Percentiles rank a stretch among this genome's conserved stretches.
phyloP scores from a whole-genome alignment of 2,329 filamentous ascomycete species.

The Coleophoma eucalyptorum region DNA sequence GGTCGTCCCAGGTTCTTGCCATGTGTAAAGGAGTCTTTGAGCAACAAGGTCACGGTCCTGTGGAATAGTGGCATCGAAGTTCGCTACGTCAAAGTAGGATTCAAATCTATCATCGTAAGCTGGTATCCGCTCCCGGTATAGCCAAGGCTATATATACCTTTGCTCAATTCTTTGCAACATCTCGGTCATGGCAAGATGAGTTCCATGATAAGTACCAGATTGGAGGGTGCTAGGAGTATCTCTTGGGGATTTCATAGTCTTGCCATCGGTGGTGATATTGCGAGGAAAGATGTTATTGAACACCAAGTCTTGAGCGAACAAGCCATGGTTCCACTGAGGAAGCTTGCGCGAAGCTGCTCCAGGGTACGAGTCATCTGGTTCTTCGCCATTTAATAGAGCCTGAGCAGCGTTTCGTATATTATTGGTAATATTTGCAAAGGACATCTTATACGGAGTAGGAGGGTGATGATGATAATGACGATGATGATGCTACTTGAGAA shows the following conservation, averaged over 20 bases:
- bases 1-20: constrained; percentile 2
- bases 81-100: not conserved
- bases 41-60: not conserved
- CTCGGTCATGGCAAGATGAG: not conserved
- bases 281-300: not conserved
- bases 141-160: not conserved
- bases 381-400: too few relatives aligned
- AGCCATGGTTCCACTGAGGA: not conserved
- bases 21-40: not conserved
- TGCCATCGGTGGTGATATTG: not conserved
- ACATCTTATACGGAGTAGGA: too few relatives aligned
- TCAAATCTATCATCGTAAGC: not conserved
- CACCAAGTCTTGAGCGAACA: not conserved
- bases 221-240: not conserved
- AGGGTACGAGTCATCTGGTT: too few relatives aligned
- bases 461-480: too few relatives aligned
- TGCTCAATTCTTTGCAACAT: not conserved
- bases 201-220: not conserved
- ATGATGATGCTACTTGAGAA: too few relatives aligned
- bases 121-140: too few relatives aligned
- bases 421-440: too few relatives aligned
- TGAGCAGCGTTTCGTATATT: too few relatives aligned
- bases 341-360: not conserved
- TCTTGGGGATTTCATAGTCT: not conserved
- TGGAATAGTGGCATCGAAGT: not conserved